Conservation (phyloP, 31 red algal genomes). For the Porphyra umbilicalis region DNA sequence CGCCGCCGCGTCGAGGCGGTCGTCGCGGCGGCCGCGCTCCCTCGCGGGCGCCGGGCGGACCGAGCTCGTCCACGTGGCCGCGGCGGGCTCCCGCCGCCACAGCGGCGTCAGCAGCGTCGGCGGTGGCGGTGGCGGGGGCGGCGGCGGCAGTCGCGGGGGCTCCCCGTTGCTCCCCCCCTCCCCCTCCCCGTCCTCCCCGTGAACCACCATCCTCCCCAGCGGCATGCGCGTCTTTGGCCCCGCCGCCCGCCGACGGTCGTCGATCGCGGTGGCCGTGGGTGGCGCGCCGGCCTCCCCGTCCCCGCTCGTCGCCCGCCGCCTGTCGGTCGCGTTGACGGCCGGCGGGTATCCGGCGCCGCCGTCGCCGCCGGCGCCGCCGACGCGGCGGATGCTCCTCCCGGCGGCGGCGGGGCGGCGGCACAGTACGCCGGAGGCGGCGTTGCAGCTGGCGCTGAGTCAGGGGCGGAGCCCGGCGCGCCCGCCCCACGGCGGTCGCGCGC, state of each 20-base stretch:
- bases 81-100: too few relatives aligned
- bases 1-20: neutral
- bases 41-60: too few relatives aligned
- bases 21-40: too few relatives aligned
- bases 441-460: slow-evolving; percentile 19
- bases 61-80: neutral
- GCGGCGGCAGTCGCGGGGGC: neutral
- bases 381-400: neutral
- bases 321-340: neutral
- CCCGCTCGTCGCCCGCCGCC: neutral
- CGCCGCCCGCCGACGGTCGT: neutral
- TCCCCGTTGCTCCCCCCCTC: neutral
- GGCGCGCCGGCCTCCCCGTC: neutral
- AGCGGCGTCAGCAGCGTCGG: neutral
- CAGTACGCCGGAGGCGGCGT: slow-evolving; percentile 26
- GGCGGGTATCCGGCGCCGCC: neutral
- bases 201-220: neutral
- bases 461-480: slow-evolving; percentile 6
- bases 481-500: slow-evolving; percentile 21
- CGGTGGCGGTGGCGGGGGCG: too few relatives aligned
- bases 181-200: neutral
- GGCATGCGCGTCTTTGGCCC: neutral
- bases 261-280: neutral
- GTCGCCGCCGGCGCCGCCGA: neutral
- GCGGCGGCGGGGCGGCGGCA: slow-evolving; percentile 5